A percentile compares a stretch with the other conserved stretches of the same genome.
Evolutionary conservation across 495 filamentous ascomycete genomes (phyloP).

Genomic region (Penicillium cosmopolitanum): DNA sequence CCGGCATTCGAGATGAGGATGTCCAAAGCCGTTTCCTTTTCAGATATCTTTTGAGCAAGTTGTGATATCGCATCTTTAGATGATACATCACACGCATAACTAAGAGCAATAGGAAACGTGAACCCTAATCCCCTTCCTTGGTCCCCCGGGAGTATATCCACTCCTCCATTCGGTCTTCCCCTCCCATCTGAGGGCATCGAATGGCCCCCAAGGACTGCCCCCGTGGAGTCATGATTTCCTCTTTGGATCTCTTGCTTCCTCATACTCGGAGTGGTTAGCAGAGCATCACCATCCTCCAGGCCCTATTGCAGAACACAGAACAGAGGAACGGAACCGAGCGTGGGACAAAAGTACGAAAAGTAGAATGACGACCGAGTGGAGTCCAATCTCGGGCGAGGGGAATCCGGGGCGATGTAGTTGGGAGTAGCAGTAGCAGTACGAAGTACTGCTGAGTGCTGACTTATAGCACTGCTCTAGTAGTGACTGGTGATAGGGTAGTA

Average conservation of each 20-base stretch:
- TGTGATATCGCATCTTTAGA: conserved; percentile 39
- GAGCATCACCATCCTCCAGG: no score
- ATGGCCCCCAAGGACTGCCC: background rate
- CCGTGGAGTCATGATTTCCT: conserved; percentile 34
- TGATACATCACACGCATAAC: conserved; percentile 42
- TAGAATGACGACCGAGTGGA: background rate
- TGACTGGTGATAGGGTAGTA: no score
- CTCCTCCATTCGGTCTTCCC: no score
- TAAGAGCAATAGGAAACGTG: conserved; percentile 11
- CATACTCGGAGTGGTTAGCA: background rate
- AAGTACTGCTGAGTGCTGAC: no score
- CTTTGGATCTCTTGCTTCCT: conserved; percentile 28
- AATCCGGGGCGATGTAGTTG: no score
- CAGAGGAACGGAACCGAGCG: background rate
- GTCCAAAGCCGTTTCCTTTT: conserved; percentile 36
- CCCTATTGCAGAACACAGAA: no score
- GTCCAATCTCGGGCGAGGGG: background rate
- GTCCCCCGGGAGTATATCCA: no score
- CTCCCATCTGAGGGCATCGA: background rate
- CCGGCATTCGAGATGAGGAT: conserved; percentile 53
- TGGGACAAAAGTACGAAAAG: conserved; percentile 2
- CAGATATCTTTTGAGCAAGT: conserved; percentile 26
- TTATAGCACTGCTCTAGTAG: no score
- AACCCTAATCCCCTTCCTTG: background rate
- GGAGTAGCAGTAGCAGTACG: no score